A percentile compares a stretch with the other conserved stretches of the same genome.
These are phyloP conservation scores for Spergularia bocconei DNA, from an alignment of 148 eudicot genomes.

Conservation along the genomic window DNA sequence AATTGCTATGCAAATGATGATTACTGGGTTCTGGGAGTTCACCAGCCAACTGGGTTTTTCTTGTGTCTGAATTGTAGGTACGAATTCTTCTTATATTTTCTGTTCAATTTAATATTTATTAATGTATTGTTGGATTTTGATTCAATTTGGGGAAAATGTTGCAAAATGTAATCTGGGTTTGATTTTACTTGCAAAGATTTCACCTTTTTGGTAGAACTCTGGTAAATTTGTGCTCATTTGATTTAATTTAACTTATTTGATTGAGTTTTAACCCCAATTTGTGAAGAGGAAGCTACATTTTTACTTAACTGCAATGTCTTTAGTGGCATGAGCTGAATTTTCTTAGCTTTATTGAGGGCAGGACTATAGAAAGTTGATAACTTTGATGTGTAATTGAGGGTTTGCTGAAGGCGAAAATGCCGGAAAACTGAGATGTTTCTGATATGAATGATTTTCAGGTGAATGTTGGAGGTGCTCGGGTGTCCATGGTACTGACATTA, in stretches of 20 bases:
- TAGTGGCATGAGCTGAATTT: not conserved
- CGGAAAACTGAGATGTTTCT: conserved; percentile 12
- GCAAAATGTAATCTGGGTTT: not conserved
- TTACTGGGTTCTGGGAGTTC: not conserved
- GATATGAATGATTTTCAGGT: conserved; percentile 22
- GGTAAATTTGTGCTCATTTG: not conserved
- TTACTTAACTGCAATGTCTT: not conserved
- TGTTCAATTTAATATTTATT: not conserved
- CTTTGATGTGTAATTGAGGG: not conserved
- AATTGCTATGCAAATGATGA: not conserved
- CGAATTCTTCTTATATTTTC: not conserved
- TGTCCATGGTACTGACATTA: conserved; percentile 40
- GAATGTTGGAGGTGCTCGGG: conserved; percentile 29
- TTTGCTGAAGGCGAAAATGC: not conserved
- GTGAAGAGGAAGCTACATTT: conserved; percentile 1
- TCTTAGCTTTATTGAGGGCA: not conserved
- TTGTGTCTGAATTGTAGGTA: conserved; percentile 18
- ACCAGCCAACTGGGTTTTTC: not conserved
- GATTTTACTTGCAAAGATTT: not conserved
- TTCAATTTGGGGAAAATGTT: not conserved
- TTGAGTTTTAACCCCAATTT: not conserved
- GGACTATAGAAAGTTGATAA: conserved; percentile 5
- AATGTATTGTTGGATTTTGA: not conserved
- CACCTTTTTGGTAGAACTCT: not conserved
- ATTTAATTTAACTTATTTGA: not conserved